A percentile compares a stretch with the other conserved stretches of the same genome.
Conservation (phyloP, 192 early-diverging fungal genomes). For the Phycomyces nitens region DNA sequence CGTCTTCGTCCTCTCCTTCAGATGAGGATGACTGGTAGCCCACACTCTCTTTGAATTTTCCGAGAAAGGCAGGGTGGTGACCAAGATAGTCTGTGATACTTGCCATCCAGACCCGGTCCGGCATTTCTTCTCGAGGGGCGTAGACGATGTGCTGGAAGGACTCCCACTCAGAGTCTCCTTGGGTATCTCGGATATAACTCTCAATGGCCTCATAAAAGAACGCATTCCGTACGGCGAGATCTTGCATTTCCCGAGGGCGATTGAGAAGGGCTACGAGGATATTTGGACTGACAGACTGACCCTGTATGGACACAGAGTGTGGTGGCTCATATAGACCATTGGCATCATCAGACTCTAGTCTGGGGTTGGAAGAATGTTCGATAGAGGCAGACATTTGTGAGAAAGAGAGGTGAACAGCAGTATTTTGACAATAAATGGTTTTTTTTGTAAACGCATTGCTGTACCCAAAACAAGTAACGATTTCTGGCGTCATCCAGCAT, state of each 20-base stretch:
- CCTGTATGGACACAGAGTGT: slow-evolving; percentile 12
- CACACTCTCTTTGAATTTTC: slow-evolving; percentile 35
- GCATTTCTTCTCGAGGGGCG: slow-evolving; percentile 24
- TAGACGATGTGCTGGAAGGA: slow-evolving; percentile 25
- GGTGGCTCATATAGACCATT: too few relatives aligned
- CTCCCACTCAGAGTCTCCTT: slow-evolving; percentile 26
- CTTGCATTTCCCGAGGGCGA: slow-evolving; percentile 26
- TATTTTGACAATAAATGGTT: too few relatives aligned
- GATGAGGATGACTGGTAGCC: slow-evolving; percentile 23
- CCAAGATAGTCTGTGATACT: slow-evolving; percentile 8
- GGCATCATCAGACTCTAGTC: too few relatives aligned
- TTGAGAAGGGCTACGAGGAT: slow-evolving; percentile 30
- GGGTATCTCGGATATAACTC: slow-evolving; percentile 21
- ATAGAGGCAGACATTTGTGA: too few relatives aligned
- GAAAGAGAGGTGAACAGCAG: too few relatives aligned
- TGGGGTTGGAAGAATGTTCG: too few relatives aligned
- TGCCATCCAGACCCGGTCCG: slow-evolving; percentile 31
- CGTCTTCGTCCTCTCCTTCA: slow-evolving; percentile 16
- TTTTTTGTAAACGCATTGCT: too few relatives aligned
- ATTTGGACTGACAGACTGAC: slow-evolving; percentile 15
- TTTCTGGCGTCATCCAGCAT: too few relatives aligned
- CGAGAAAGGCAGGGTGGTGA: slow-evolving; percentile 25
- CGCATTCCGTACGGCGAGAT: slow-evolving; percentile 17
- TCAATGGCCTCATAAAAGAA: slow-evolving; percentile 22
- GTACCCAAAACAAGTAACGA: too few relatives aligned